Conservation (phyloP, 176 grass and related monocot genomes). For the Oryza glaberrima region DNA sequence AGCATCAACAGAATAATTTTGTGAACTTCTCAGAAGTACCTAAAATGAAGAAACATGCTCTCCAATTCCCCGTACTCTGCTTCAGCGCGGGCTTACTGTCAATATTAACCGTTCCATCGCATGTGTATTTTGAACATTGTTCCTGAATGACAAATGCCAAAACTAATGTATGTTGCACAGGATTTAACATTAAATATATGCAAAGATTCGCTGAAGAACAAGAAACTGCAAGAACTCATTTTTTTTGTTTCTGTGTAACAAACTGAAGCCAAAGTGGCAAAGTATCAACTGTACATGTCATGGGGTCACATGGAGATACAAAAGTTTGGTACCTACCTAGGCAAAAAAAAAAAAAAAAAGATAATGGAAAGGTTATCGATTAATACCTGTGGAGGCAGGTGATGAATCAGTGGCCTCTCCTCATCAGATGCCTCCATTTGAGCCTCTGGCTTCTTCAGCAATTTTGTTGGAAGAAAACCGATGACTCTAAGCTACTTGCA, state of each 20-base stretch:
- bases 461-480: too few species aligned
- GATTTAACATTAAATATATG: not conserved
- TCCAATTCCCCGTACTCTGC: conserved; percentile 30
- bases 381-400: not conserved
- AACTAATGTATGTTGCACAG: not conserved
- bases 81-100: not conserved
- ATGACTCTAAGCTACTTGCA: not conserved
- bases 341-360: too few species aligned
- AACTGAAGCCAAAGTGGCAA: not conserved
- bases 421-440: conserved; percentile 25
- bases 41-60: conserved; percentile 44
- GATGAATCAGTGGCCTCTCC: conserved; percentile 29
- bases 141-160: not conserved
- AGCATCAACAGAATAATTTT: not conserved
- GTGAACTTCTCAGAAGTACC: not conserved
- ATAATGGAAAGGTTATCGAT: not conserved
- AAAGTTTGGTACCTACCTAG: not conserved
- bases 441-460: too few species aligned
- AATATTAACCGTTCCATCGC: conserved; percentile 17
- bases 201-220: not conserved
- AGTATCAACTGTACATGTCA: not conserved
- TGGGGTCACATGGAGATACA: not conserved
- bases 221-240: not conserved
- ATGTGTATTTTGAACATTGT: not conserved
- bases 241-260: not conserved